phyloP scores from a whole-genome alignment of 805 yeast genomes.

The Candida chauliodis region DNA sequence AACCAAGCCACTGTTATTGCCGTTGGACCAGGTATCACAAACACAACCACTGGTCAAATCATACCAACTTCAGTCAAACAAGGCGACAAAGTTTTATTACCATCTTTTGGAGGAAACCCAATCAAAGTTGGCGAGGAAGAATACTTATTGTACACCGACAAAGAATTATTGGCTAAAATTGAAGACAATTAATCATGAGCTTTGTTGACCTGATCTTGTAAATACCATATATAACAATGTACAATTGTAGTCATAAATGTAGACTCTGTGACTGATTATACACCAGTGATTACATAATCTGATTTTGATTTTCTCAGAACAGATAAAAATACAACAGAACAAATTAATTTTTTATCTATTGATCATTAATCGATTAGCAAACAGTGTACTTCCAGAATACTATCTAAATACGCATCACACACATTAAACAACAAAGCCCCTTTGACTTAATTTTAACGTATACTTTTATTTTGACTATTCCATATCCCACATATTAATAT shows the following conservation, averaged over 20 bases:
- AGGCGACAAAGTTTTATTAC: slow-evolving; percentile 94
- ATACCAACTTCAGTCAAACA: slow-evolving; percentile 72
- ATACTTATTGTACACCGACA: slow-evolving; percentile 81
- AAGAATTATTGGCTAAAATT: slow-evolving; percentile 92
- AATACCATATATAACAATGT: neutral
- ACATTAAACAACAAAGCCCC: no score
- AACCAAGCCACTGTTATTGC: slow-evolving; percentile 91
- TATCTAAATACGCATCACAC: no score
- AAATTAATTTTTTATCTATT: neutral
- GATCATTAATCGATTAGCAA: no score
- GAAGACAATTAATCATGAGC: slow-evolving; percentile 27
- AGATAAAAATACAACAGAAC: slow-evolving; percentile 5
- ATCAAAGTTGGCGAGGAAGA: slow-evolving; percentile 85
- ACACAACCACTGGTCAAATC: slow-evolving; percentile 65
- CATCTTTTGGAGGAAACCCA: slow-evolving; percentile 88
- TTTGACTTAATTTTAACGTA: no score
- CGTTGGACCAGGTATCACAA: slow-evolving; percentile 89
- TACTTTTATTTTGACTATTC: no score
- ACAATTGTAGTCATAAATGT: neutral
- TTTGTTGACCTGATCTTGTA: slow-evolving; percentile 6
- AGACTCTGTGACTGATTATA: neutral
- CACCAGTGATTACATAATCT: neutral
- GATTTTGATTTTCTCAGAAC: neutral
- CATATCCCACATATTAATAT: neutral
- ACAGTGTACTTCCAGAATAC: no score